These are phyloP conservation scores for Penicillium herquei DNA, from an alignment of 495 filamentous ascomycete species.

Conservation along the genomic window DNA sequence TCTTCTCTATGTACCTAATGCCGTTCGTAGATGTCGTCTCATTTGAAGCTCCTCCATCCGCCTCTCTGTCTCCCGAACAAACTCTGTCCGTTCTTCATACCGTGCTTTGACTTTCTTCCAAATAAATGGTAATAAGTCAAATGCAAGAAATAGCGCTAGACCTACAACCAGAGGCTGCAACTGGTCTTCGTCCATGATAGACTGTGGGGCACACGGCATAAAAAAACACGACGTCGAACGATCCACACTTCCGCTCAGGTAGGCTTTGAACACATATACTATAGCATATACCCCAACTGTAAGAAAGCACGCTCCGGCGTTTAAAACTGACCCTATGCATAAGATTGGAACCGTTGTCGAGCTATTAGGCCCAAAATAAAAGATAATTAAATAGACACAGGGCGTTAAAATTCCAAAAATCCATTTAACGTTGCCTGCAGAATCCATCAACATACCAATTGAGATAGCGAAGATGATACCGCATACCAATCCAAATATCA, in stretches of 20 bases:
- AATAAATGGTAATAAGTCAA: not conserved
- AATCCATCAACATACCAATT: too few species aligned
- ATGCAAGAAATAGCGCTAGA: not conserved
- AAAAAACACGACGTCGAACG: conserved; percentile 6
- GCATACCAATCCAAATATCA: too few species aligned
- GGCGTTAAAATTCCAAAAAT: too few species aligned
- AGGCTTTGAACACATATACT: not conserved
- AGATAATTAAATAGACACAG: too few species aligned
- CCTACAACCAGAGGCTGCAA: not conserved
- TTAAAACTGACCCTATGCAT: not conserved
- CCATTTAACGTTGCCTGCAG: too few species aligned
- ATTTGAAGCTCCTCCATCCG: not conserved
- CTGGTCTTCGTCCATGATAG: conserved; percentile 4
- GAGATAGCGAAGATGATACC: too few species aligned
- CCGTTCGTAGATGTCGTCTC: not conserved
- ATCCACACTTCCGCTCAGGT: not conserved
- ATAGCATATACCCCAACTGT: not conserved
- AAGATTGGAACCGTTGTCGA: too few species aligned
- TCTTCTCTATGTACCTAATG: not conserved
- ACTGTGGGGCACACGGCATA: conserved; percentile 11
- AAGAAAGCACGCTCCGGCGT: not conserved
- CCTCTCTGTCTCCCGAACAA: not conserved
- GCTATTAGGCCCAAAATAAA: too few species aligned
- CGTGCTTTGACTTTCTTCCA: not conserved
- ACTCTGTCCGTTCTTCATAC: not conserved